Base-by-base conservation (phyloP, 2,329 filamentous ascomycete genomes). In the Phialemonium atrogriseum region DNA sequence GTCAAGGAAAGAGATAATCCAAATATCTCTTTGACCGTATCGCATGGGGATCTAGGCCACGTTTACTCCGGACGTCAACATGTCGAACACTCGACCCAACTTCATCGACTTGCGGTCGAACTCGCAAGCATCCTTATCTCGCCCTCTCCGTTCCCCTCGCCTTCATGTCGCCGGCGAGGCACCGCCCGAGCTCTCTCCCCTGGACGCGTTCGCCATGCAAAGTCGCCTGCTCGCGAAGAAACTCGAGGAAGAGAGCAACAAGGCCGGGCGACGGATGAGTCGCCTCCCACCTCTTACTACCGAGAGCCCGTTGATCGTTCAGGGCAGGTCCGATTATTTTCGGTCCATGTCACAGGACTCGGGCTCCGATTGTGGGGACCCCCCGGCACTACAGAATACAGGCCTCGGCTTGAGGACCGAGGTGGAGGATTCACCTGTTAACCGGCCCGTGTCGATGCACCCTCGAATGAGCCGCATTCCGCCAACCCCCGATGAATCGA, bases 191-290 rank as follows among this genome's bases (percentile, higher is more conserved):
- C 70, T 96, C 35, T 96, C 91, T 7, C 91, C 91, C 9, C 73
- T 98, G 42, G 91, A 98, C 68, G 89, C 89, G 28, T 93, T 98
- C 53, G 89, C 89, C 14, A 71, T 89, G 40, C 89, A 96, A 52
- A 93, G 88, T 47, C 80, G 89, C 36, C 64, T 93, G 46, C 72
- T 98, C 31, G 87, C 87, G 23, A 84, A 77, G 59, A 83, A 94
- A 58, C 75, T 98, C 39, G 81, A 94, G 55, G 80, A 91, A 45
- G 76, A 25, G 48, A 43, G 30, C 49, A n/a, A n/a, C n/a, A 78
- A 74, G 50, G 73, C 74, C 40, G 87, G 84, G 30, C 77, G 79
- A 42, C 76, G 88, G 36, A 73, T 95, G 59, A 95, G 88, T 59
- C 75, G 89, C 24, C 63, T 96, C 25, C 85, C 88, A 4, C 86